A percentile compares a stretch with the other conserved stretches of the same genome.
Conservation (phyloP, 192 early-diverging fungal species). For the Kickxella alabastrina region DNA sequence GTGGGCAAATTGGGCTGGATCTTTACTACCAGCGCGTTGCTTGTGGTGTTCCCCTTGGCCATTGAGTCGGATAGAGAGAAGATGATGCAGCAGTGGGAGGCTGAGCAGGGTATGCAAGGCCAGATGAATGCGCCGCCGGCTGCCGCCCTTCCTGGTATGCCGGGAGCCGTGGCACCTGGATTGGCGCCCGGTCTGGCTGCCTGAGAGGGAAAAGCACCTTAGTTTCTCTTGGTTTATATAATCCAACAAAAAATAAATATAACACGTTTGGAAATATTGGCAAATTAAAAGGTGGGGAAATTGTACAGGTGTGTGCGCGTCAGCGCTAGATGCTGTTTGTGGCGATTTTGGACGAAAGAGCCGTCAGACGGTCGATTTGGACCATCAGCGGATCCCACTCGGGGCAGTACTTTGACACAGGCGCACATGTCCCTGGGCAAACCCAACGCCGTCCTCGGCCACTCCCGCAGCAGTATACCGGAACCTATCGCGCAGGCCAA, state of each 20-base stretch:
- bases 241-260: neutral
- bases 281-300: too few relatives aligned
- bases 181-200: constrained; percentile 23
- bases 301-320: too few relatives aligned
- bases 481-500: constrained; percentile 21
- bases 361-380: constrained; percentile 17
- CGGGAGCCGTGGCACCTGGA: neutral
- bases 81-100: constrained; percentile 80
- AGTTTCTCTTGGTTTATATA: too few relatives aligned
- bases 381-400: constrained; percentile 30
- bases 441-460: neutral
- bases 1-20: constrained; percentile 87
- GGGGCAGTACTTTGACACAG: constrained; percentile 16
- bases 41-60: constrained; percentile 81
- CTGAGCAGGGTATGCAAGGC: constrained; percentile 44
- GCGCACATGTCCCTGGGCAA: constrained; percentile 6
- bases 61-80: constrained; percentile 85
- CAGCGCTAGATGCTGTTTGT: too few relatives aligned
- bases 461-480: neutral
- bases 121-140: neutral
- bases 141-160: constrained; percentile 4
- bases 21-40: constrained; percentile 76
- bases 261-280: too few relatives aligned
- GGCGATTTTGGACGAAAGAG: constrained; percentile 4
- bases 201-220: too few relatives aligned